phyloP scores from a whole-genome alignment of 2,329 filamentous ascomycete species.

The Boeremia exigua region DNA sequence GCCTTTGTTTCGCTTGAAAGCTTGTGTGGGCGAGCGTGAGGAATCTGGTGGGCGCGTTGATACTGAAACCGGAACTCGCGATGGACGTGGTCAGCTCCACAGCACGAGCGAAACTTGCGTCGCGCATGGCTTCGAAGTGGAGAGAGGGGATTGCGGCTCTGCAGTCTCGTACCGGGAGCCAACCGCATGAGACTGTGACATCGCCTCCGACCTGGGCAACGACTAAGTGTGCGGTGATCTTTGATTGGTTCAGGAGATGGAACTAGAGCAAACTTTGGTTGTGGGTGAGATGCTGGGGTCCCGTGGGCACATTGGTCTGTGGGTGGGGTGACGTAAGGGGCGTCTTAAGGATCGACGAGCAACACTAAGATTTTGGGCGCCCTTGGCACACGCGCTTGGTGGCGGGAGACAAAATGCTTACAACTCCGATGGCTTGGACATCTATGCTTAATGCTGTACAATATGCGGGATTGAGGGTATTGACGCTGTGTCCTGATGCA shows the following conservation, averaged over 20 bases:
- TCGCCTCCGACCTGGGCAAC: not conserved
- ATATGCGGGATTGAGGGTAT: not conserved
- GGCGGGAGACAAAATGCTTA: constrained; percentile 6
- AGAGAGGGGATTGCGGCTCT: constrained; percentile 8
- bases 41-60: too few species aligned
- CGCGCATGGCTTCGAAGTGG: not conserved
- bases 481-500: not conserved
- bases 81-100: not conserved
- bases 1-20: not conserved
- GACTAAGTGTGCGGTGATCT: not conserved
- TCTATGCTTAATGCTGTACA: constrained; percentile 1
- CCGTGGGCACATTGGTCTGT: constrained; percentile 5
- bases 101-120: not conserved
- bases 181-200: constrained; percentile 3
- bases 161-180: constrained; percentile 1
- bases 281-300: constrained; percentile 14
- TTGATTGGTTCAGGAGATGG: not conserved
- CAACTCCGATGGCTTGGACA: not conserved
- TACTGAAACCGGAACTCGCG: not conserved
- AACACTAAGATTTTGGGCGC: constrained; percentile 14
- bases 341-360: not conserved
- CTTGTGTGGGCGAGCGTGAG: not conserved
- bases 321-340: constrained; percentile 10
- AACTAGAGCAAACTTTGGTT: not conserved
- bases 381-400: constrained; percentile 16